These are phyloP conservation scores for Torrubiella hemipterigena DNA, from an alignment of 2,329 filamentous ascomycete genomes.

Conservation along the genomic window DNA sequence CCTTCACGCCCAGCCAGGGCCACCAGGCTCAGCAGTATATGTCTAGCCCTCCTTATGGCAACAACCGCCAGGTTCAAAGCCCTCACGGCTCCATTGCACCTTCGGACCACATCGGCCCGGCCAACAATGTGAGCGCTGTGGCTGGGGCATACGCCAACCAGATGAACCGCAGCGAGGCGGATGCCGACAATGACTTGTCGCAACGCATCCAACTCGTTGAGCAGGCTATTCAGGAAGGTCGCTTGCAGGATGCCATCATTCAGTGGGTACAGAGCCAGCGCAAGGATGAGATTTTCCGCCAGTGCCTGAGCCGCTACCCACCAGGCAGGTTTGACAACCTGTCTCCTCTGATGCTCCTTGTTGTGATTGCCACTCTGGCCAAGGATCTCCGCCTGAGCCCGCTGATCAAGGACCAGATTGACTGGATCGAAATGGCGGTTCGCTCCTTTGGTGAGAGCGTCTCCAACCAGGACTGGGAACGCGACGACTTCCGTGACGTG, in stretches of 20 bases:
- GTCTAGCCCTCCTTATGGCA: constrained; percentile 20
- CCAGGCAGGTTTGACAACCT: constrained; percentile 37
- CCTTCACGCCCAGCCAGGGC: constrained; percentile 8
- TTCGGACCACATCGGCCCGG: constrained; percentile 20
- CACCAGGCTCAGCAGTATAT: constrained; percentile 16
- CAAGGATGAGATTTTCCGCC: constrained; percentile 50
- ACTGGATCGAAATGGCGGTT: constrained; percentile 50
- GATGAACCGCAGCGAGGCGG: constrained; percentile 21
- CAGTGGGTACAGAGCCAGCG: constrained; percentile 55
- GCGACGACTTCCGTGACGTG: constrained; percentile 21
- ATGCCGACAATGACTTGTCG: constrained; percentile 37
- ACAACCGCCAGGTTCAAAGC: constrained; percentile 21
- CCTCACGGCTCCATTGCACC: constrained; percentile 19
- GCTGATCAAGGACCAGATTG: constrained; percentile 41
- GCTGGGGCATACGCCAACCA: constrained; percentile 22
- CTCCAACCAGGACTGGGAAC: constrained; percentile 22
- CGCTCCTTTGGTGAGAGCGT: constrained; percentile 36
- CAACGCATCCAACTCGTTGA: constrained; percentile 47
- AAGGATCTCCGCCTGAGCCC: constrained; percentile 41
- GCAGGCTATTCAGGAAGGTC: constrained; percentile 46
- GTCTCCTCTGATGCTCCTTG: constrained; percentile 49
- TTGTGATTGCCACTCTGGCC: constrained; percentile 52
- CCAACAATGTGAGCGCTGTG: constrained; percentile 19
- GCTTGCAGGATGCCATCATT: constrained; percentile 51
- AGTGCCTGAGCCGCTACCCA: constrained; percentile 24